Evolutionary conservation across 345 rosid genomes (phyloP).

Genomic region (Mercurialis annua): DNA sequence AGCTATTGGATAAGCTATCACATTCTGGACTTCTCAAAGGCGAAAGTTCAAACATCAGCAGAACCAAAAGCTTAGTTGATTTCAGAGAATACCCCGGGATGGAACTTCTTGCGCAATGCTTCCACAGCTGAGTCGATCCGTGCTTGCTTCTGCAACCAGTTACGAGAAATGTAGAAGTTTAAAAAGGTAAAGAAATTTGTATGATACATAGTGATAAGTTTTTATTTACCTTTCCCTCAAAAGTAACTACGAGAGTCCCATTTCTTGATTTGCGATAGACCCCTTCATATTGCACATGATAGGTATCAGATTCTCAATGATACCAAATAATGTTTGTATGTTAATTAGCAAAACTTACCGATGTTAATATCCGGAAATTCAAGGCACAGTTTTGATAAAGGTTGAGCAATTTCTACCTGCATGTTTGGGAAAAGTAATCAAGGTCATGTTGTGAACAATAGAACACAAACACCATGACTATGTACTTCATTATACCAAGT

Average conservation of each 20-base stretch:
- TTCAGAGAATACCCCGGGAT: constrained; percentile 42
- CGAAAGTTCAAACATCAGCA: not conserved
- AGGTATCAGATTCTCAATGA: not conserved
- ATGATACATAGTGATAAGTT: not conserved
- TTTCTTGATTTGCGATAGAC: constrained; percentile 72
- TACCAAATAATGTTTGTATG: not conserved
- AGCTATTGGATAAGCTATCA: constrained; percentile 2
- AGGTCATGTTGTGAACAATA: constrained; percentile 7
- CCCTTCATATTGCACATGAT: constrained; percentile 38
- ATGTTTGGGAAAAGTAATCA: constrained; percentile 11
- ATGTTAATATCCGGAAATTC: constrained; percentile 84
- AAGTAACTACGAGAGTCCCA: constrained; percentile 55
- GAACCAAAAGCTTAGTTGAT: constrained; percentile 18
- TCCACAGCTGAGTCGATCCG: constrained; percentile 52
- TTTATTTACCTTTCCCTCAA: constrained; percentile 77
- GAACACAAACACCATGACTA: not conserved
- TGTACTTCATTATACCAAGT: not conserved
- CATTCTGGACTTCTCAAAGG: constrained; percentile 11
- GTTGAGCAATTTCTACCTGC: constrained; percentile 84
- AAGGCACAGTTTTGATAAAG: constrained; percentile 72
- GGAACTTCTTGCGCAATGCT: constrained; percentile 55
- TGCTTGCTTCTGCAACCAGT: constrained; percentile 46
- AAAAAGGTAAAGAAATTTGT: not conserved
- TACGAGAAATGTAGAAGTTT: not conserved
- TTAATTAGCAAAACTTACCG: constrained; percentile 41